phyloP scores from a whole-genome alignment of 2,329 filamentous ascomycete species.

The Colletotrichum filicis region DNA sequence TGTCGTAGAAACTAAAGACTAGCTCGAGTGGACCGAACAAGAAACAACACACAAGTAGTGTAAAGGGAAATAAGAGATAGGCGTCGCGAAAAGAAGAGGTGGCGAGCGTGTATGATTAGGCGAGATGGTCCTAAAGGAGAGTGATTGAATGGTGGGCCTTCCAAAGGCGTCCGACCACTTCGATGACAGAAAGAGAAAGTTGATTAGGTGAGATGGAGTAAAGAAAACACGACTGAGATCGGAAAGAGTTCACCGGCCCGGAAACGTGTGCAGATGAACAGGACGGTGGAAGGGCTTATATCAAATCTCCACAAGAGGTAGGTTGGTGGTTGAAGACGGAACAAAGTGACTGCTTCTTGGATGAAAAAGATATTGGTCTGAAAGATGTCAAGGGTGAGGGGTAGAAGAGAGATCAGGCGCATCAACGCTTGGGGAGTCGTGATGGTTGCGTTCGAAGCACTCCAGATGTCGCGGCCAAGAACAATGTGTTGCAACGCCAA shows the following conservation, averaged over 20 bases:
- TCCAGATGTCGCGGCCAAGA: conserved; percentile 27
- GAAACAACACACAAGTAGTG: background rate
- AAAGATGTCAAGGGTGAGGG: conserved; percentile 8
- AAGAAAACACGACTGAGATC: conserved; percentile 16
- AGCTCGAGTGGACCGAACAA: background rate
- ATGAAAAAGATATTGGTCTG: conserved; percentile 7
- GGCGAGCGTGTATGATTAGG: background rate
- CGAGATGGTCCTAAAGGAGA: conserved; percentile 10
- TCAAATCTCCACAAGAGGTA: conserved; percentile 9
- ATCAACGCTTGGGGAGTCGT: conserved; percentile 3
- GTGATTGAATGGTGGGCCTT: conserved; percentile 24
- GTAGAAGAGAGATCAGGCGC: conserved; percentile 19
- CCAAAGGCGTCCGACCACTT: conserved; percentile 30
- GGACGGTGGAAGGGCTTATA: conserved; percentile 26
- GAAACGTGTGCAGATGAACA: conserved; percentile 2
- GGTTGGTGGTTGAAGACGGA: background rate
- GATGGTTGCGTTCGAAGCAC: conserved; percentile 28
- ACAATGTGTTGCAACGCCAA: conserved; percentile 27
- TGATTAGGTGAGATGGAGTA: conserved; percentile 16
- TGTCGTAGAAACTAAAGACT: conserved; percentile 9
- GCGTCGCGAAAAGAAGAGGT: background rate
- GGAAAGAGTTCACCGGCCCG: conserved; percentile 16
- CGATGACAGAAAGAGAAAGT: background rate
- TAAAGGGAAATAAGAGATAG: background rate
- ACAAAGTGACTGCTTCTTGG: background rate